Evolutionary conservation across 78 protist genomes (phyloP), one percentile per base, ranked within the genome.

Genomic region (Trichosphaerium sp.): DNA sequence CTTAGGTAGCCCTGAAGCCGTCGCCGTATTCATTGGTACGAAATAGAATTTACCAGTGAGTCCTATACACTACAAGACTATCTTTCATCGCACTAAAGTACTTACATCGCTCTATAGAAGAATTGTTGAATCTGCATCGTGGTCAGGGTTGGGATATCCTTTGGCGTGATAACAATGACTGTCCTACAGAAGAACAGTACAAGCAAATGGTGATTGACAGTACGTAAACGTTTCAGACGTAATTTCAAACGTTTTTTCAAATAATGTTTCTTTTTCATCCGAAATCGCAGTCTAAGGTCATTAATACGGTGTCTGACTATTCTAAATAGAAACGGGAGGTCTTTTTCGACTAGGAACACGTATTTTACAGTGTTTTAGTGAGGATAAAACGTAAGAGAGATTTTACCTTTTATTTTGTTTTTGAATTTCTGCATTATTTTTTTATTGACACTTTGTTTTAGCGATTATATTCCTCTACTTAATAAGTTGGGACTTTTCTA

Each of bases 121-220:
- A 93, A 41, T 8, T 90, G 48, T 2, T 82, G 43, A 48, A 72
- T 37, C 65, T 91, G 23, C 97, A 93, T 52, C 65, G 80, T 26
- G 97, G 97, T 29, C 97, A 91, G 40, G 97, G 95, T 6, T 47
- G 63, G 28, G 97, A 93, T 41, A 85, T 93, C 23, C 39, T 57
- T 29, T 91, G 93, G 91, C 54, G 95, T 7, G 97, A 93, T 69
- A 32, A 64, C 2, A 23, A 34, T 42, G 29, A 23, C 15, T 84
- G 88, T 57, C 97, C 97, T 1, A 39, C 89, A 1, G 85, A 80
- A 61, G 80, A 70, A 4, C 88, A 89, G 51, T 93, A 93, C 67
- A 29, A 6, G 26, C 25, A 25, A 25, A 87, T 87, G 90, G 94
- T 87, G 32, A 28, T 14, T 38, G 80, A 82, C 43, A 87, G 80